phyloP scores from a whole-genome alignment of 2,329 filamentous ascomycete genomes.

The Magnaporthiopsis incrustans region DNA sequence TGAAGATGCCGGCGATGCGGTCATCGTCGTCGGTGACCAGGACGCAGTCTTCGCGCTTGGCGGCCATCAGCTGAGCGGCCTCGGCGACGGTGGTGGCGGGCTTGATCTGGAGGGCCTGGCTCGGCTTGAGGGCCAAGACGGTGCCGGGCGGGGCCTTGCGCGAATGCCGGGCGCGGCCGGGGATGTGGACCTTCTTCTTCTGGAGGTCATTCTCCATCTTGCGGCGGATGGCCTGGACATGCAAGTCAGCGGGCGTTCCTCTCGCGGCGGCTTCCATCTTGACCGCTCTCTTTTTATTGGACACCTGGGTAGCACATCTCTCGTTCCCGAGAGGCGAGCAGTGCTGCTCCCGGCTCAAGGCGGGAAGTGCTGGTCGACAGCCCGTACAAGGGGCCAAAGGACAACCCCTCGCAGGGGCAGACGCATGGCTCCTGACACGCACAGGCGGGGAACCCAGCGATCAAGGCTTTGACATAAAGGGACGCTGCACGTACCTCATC shows the following conservation, averaged over 20 bases:
- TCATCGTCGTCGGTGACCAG: conserved; percentile 97
- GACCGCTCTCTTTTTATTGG: background rate
- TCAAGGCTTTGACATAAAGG: background rate
- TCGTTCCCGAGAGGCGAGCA: background rate
- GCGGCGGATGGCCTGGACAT: conserved; percentile 75
- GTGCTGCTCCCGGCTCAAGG: background rate
- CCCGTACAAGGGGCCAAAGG: background rate
- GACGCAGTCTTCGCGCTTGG: conserved; percentile 96
- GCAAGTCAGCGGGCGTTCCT: conserved; percentile 23
- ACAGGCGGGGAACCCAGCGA: conserved; percentile 5
- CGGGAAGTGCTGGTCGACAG: background rate
- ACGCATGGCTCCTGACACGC: background rate
- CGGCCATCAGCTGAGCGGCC: conserved; percentile 96
- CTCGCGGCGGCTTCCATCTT: background rate
- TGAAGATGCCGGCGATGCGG: conserved; percentile 96
- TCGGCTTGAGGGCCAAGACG: conserved; percentile 90
- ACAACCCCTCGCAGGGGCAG: background rate
- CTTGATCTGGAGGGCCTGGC: conserved; percentile 95
- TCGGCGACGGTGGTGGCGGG: conserved; percentile 88
- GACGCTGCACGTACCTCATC: conserved; percentile 70
- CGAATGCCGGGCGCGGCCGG: conserved; percentile 69
- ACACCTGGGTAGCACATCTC: background rate
- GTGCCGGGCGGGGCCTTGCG: conserved; percentile 94
- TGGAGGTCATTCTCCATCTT: conserved; percentile 97
- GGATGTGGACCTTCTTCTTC: conserved; percentile 80